Evolutionary conservation across 2,329 filamentous ascomycete species (phyloP), one percentile per base, ranked within the genome.

Genomic region (Colletotrichum chlorophyti): DNA sequence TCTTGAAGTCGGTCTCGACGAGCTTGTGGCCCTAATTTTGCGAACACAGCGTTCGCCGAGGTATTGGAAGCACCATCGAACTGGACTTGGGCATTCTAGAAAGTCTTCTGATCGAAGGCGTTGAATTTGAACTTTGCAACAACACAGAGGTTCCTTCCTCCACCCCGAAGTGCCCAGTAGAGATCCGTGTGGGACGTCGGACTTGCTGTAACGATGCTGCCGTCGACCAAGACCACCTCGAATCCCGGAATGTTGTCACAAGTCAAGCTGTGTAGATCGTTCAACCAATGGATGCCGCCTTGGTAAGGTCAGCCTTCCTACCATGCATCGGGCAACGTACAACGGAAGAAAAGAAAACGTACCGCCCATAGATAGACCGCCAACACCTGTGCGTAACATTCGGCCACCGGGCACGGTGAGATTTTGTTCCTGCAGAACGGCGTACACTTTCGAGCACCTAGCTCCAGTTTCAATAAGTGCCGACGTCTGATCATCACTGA

Each of bases 241-340:
- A 66, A 77, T 43, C 69, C 72, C 7, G 63, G 57, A 4, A 79
- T 68, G 41, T 71, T 77, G 55, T 78, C 78, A 45, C 72, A 74
- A 17, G 70, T 73, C 60, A 73, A 74, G 0, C 79, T 78, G 42
- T 75, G 65, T 0, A 69, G 66, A 2, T 70, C 70, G 7, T 75
- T 72, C 51, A 79, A 72, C 66, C 71, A 80, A 0, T 76, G 78
- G 11, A 79, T 68, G 1, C 78, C 79, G 19, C 78, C 73, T 62
- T 42, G 58, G 1, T 60, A 41, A 1, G 45, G 26, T 42, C 50
- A 62, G 6, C 31, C 40, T 0, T 11, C 15, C 29, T 21, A 21
- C 21, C 19, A n/a, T n/a, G 4, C 17, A 8, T 12, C 15, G 5
- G n/a, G 23, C n/a, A 38, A 34, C 12, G 2, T 6, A 10, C 17